Evolutionary conservation across 495 filamentous ascomycete genomes (phyloP), one percentile per base, ranked within the genome.

Genomic region (Tuber melanosporum): DNA sequence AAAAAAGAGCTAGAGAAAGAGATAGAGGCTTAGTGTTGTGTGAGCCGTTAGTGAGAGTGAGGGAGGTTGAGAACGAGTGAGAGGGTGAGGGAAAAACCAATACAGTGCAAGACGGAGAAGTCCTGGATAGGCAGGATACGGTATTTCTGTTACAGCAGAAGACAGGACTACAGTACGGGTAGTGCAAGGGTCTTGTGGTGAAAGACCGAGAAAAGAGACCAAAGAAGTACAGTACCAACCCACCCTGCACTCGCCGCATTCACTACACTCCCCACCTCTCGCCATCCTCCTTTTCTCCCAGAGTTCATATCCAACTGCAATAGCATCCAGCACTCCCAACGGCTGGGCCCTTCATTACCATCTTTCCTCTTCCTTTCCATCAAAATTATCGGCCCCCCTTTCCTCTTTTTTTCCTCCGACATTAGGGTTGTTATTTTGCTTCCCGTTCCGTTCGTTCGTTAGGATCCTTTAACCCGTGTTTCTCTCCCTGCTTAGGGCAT

Each of bases 331-430:
- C 71, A 76, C 73, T 69, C 73, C 78, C 75, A 78, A 46, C 71
- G 73, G 44, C 79, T 71, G 74, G 52, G 57, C 73, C 74, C 72
- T 74, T 76, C 79, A 75, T 77, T 81, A 76, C 52, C 72, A 75
- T 75, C 72, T 77, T 78, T 80, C 72, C 73, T 82, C 80, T 81
- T 76, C 57, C 44, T 76, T 78, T 73, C 43, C 73, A 79, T 71
- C 73, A 32, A 42, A 36, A 36, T 32, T 14, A 36, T 41, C 47
- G 32, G 8, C 44, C 73, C 80, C 79, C 73, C 79, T 81, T 80
- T 71, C 73, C 77, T 76, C 73, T 79, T 80, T 49, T 71, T 75
- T 75, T 71, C 52, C 78, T 80, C 42, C 75, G 46, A 71, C 36
- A 43, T 66, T 42, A 47, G 44, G 36, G 73, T 71, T 66, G 73